Conservation (phyloP, 2,329 filamentous ascomycete genomes). For the Zymoseptoria brevis region DNA sequence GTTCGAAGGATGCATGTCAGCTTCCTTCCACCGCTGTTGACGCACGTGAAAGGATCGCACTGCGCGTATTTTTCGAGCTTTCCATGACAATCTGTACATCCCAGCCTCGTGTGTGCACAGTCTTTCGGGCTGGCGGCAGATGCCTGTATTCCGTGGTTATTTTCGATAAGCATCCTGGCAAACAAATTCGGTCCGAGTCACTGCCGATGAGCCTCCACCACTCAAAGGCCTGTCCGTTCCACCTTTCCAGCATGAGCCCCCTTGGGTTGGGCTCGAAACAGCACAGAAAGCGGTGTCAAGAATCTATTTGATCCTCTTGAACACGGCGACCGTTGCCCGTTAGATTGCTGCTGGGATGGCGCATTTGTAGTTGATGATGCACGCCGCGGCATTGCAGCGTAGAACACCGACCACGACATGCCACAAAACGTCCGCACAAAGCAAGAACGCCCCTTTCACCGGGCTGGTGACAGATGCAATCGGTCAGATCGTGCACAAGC, state of each 20-base stretch:
- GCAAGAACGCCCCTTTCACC: neutral
- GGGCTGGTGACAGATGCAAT: neutral
- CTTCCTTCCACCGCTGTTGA: neutral
- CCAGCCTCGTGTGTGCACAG: neutral
- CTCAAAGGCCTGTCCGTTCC: neutral
- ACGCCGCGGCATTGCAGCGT: neutral
- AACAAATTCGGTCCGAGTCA: neutral
- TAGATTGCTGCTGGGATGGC: too few relatives aligned
- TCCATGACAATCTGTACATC: neutral
- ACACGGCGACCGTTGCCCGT: too few relatives aligned
- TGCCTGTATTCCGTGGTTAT: neutral
- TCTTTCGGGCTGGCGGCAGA: neutral
- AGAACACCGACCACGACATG: too few relatives aligned
- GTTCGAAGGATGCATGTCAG: neutral
- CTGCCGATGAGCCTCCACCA: neutral
- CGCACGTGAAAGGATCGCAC: neutral
- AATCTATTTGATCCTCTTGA: too few relatives aligned
- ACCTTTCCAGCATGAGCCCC: neutral
- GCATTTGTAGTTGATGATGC: neutral
- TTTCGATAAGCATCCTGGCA: neutral
- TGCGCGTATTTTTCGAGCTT: neutral
- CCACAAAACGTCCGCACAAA: neutral
- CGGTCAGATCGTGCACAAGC: neutral
- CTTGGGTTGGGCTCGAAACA: too few relatives aligned
- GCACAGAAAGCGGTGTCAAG: too few relatives aligned